Percentiles rank a stretch among this genome's conserved stretches.
Evolutionary conservation across 768 basidiomycete genomes (phyloP).

Genomic region (Dioszegia hungarica): DNA sequence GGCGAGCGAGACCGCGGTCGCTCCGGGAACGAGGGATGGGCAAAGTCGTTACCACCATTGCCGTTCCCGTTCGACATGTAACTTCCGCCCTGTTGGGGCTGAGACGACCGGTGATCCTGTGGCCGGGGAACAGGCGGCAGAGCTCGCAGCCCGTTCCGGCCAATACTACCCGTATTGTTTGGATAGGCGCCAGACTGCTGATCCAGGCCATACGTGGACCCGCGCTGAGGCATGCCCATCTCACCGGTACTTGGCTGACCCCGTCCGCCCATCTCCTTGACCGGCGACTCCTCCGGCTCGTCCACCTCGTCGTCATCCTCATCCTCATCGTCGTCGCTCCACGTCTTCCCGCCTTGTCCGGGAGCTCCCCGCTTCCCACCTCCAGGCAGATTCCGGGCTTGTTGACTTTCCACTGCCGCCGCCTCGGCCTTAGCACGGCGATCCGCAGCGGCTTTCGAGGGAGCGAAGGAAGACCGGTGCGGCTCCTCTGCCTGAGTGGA

Average conservation of each 20-base stretch:
- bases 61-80: neutral
- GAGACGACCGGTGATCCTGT: neutral
- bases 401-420: constrained; percentile 74
- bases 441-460: constrained; percentile 74
- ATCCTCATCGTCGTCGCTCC: constrained; percentile 70
- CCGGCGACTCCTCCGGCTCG: constrained; percentile 5
- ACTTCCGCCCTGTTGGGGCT: neutral
- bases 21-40: constrained; percentile 2
- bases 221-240: too few relatives aligned
- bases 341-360: constrained; percentile 67
- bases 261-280: neutral
- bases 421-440: constrained; percentile 78
- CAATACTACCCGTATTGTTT: neutral
- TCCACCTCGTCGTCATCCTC: constrained; percentile 60
- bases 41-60: neutral
- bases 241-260: too few relatives aligned
- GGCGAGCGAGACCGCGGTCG: constrained; percentile 23
- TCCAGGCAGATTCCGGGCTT: constrained; percentile 70
- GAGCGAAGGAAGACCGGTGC: constrained; percentile 82
- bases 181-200: neutral
- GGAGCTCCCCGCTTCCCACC: constrained; percentile 51
- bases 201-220: neutral
- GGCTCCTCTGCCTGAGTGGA: constrained; percentile 42
- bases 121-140: constrained; percentile 31
- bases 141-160: constrained; percentile 15